Evolutionary conservation across 768 basidiomycete species (phyloP).

Genomic region (Galerina sulciceps): DNA sequence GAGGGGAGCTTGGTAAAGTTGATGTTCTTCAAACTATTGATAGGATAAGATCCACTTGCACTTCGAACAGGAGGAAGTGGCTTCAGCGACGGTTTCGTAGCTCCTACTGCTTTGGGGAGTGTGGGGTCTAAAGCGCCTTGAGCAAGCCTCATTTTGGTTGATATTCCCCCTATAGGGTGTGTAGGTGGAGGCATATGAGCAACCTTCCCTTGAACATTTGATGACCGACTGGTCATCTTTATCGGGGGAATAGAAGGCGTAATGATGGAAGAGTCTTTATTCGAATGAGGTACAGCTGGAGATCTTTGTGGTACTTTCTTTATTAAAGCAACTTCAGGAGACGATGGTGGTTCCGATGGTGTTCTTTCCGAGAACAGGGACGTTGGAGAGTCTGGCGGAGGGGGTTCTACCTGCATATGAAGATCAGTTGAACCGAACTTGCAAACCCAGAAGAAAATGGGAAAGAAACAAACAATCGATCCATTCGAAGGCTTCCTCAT

Average conservation of each 20-base stretch:
- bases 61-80: conserved; percentile 5
- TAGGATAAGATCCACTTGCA: conserved; percentile 3
- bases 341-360: not conserved
- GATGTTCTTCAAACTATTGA: conserved; percentile 49
- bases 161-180: conserved; percentile 35
- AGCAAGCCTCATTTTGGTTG: conserved; percentile 55
- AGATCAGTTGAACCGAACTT: not conserved
- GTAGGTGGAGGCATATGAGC: conserved; percentile 15
- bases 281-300: not conserved
- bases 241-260: conserved; percentile 12
- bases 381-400: not conserved
- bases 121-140: conserved; percentile 41
- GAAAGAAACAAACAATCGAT: no score
- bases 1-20: not conserved
- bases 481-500: not conserved
- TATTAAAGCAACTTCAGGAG: conserved; percentile 11
- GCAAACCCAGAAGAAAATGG: not conserved
- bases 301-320: not conserved
- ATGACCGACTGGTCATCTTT: conserved; percentile 19
- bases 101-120: conserved; percentile 36
- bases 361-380: conserved; percentile 15
- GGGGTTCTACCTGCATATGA: not conserved
- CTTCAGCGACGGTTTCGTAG: conserved; percentile 16
- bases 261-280: not conserved
- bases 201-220: conserved; percentile 27